Base-by-base conservation (phyloP, 140 eudicot genomes). In the Ambrosia hybrid region DNA sequence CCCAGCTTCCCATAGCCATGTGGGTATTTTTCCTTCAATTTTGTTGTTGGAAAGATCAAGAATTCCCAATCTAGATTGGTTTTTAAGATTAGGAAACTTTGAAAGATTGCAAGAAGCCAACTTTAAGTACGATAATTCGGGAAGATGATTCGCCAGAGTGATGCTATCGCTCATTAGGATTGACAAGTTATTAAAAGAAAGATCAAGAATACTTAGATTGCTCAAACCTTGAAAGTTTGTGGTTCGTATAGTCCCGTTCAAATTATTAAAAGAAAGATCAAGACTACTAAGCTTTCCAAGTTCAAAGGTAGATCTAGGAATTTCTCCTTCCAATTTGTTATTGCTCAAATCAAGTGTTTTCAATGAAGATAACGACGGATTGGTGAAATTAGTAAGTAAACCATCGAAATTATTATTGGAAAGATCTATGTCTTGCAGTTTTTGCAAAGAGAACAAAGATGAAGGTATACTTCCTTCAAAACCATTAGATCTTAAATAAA, bases 1-100 rank as follows among this genome's bases (percentile, higher is more conserved):
- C 4, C 83, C 76, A 4, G 36, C 26, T 9, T n/a, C 53, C 87
- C 89, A 85, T 12, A 84, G 49, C 93, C 93, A 84, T 26, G 33
- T 84, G 51, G 89, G 93, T 63, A 87, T 74, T 56, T 36, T 67
- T 30, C 85, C 87, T 3, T 0, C 12, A 13, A 87, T 76, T 71
- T 82, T 80, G 67, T 84, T 84, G 56, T 63, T 57, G 9, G 93
- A 87, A 73, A 87, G 85, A 58, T 87, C 89, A 26, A 84, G 73
- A 53, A 0, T 7, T 9, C 0, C 0, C 79, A 84, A 26, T n/a
- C 3, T 69, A 53, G 78, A 14, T 61, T 84, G 89, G 72, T 57
- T 84, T 33, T 30, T 30, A 43, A 81, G 68, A 45, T 76, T 33
- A 3, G 89, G 89, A 12, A 87, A 78, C 17, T 17, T 49, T 6